These are phyloP conservation scores for Candolleomyces efflorescens DNA, from an alignment of 768 basidiomycete species.

Conservation along the genomic window DNA sequence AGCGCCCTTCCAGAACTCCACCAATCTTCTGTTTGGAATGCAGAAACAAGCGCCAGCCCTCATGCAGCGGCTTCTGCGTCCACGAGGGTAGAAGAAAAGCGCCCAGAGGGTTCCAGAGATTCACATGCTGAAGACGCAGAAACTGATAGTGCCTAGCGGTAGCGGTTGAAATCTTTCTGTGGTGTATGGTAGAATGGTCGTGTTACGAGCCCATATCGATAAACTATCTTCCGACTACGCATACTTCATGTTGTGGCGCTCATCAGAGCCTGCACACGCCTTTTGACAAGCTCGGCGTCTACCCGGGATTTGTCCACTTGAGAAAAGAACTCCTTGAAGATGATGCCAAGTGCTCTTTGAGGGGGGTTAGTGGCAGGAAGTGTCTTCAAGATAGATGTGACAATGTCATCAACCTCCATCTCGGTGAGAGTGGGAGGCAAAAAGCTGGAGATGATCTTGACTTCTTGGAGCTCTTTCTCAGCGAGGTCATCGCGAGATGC, in stretches of 20 bases:
- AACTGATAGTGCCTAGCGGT: background rate
- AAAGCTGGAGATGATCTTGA: constrained; percentile 47
- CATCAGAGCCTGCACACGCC: constrained; percentile 36
- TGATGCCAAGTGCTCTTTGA: constrained; percentile 38
- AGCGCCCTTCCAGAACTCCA: constrained; percentile 53
- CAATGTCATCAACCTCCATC: constrained; percentile 48
- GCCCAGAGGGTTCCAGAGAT: background rate
- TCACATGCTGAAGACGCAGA: background rate
- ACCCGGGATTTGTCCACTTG: constrained; percentile 57
- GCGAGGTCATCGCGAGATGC: constrained; percentile 65
- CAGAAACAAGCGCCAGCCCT: background rate
- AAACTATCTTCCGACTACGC: background rate
- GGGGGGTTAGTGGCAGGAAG: constrained; percentile 21
- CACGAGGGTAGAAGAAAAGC: constrained; percentile 2
- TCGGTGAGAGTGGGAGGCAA: constrained; percentile 59
- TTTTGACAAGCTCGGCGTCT: constrained; percentile 52
- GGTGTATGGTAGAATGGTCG: too few species aligned
- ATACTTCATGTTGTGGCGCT: background rate
- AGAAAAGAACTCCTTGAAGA: constrained; percentile 63
- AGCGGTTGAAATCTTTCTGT: background rate
- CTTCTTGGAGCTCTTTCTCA: constrained; percentile 56
- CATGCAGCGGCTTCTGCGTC: background rate
- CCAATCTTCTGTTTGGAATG: background rate
- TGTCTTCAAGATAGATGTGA: constrained; percentile 37
- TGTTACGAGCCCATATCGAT: too few species aligned